phyloP scores from a whole-genome alignment of 139 green algal species.

The Pycnococcus provasolii region DNA sequence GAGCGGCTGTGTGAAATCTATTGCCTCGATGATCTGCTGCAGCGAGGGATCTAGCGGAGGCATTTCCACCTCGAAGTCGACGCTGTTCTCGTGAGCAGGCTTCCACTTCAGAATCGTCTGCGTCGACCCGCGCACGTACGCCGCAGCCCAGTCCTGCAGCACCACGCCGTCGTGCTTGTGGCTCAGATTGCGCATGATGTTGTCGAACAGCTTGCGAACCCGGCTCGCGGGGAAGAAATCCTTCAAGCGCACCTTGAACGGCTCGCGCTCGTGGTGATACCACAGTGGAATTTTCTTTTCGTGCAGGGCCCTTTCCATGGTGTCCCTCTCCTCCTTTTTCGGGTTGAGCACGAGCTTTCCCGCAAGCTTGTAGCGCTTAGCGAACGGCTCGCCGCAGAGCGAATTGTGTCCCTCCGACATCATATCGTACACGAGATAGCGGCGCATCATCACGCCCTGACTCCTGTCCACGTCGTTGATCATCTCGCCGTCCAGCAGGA shows the following conservation, averaged over 20 bases:
- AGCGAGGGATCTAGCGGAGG: not conserved
- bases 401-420: not conserved
- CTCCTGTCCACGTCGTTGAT: constrained; percentile 64
- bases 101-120: constrained; percentile 94
- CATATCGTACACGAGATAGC: not conserved
- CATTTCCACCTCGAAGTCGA: constrained; percentile 72
- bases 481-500: constrained; percentile 94
- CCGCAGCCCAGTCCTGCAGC: constrained; percentile 44
- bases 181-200: constrained; percentile 63
- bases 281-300: not conserved
- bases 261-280: constrained; percentile 20
- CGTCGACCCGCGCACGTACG: constrained; percentile 68
- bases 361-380: too few relatives aligned
- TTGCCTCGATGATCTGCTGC: not conserved
- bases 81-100: constrained; percentile 85
- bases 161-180: constrained; percentile 95
- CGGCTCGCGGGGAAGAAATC: constrained; percentile 66
- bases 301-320: too few relatives aligned
- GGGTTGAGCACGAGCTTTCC: constrained; percentile 33
- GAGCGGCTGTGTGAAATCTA: constrained; percentile 12
- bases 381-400: too few relatives aligned
- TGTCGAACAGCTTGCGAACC: constrained; percentile 41
- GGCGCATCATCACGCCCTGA: not conserved
- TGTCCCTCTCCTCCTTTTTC: constrained; percentile 27
- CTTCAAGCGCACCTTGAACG: constrained; percentile 59